A percentile compares a stretch with the other conserved stretches of the same genome.
Conservation (phyloP, 257 asterid genomes). For the Thymus quinquecostatus region DNA sequence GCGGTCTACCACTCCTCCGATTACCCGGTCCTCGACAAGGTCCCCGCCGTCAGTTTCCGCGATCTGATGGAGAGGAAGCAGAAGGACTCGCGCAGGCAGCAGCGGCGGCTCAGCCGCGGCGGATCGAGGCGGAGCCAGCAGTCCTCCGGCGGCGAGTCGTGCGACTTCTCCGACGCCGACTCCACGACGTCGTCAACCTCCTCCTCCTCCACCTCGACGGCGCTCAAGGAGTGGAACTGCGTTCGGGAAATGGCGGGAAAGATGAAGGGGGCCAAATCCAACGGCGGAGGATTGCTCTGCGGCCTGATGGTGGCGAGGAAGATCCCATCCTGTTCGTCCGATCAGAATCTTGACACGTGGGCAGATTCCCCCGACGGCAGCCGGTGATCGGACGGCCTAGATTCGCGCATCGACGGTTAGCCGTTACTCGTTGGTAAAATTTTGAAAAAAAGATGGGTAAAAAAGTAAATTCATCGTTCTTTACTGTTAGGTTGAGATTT, state of each 20-base stretch:
- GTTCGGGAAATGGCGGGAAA: constrained; percentile 58
- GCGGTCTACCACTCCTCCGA: constrained; percentile 54
- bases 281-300: constrained; percentile 67
- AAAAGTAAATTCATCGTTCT: too few relatives aligned
- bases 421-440: background rate
- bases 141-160: constrained; percentile 67
- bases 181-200: constrained; percentile 72
- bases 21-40: constrained; percentile 53
- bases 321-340: constrained; percentile 63
- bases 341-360: constrained; percentile 59
- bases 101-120: constrained; percentile 57
- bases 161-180: constrained; percentile 71
- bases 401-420: constrained; percentile 20
- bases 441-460: too few relatives aligned
- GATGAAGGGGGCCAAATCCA: constrained; percentile 45
- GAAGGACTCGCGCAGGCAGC: constrained; percentile 42
- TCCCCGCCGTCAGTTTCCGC: constrained; percentile 64
- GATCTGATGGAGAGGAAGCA: constrained; percentile 58
- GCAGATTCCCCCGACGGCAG: constrained; percentile 46
- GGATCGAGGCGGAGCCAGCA: constrained; percentile 69
- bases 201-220: constrained; percentile 59
- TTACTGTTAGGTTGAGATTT: background rate
- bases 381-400: constrained; percentile 40
- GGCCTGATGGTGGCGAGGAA: constrained; percentile 67
- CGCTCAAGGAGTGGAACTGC: constrained; percentile 74